Evolutionary conservation across 768 basidiomycete species (phyloP), one percentile per base, ranked within the genome.

Genomic region (Strobilomyces confusus): DNA sequence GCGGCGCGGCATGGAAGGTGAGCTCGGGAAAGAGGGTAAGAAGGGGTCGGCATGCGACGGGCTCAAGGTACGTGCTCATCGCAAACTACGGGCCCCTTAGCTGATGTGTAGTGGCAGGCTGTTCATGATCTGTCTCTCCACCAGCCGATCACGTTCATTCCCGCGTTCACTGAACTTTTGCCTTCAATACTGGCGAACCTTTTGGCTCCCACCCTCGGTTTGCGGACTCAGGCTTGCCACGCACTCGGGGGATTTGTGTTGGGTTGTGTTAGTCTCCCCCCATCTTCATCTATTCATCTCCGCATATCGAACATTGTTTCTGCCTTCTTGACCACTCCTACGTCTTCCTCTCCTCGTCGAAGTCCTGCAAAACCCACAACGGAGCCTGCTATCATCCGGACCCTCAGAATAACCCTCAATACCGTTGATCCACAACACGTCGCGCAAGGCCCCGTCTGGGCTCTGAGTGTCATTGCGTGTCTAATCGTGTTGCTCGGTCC

Each of bases 21-120:
- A 92, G 57, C 79, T 92, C 14, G 91, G 91, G 6, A 89, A 89
- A 65, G 91, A 93, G 66, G 91, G 91, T 11, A 92, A 92, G 74
- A 92, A 90, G 62, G 91, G 91, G 0, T 82, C 90, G 5, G 79
- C 77, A 2, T 86, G 79, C 32, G 90, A 93, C 66, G 88, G 87
- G 20, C 75, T 91, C 43, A 89, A 84, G 79, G 90, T 86, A 64
- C 59, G 69, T 65, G 17, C 40, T 38, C 34, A 32, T 23, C 56
- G 49, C 56, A 44, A 51, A 38, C 25, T 25, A 41, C 51, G 15
- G 41, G 26, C 42, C 48, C 44, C 29, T 46, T 55, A 7, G 37
- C 66, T 58, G 30, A 62, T 44, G 48, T n/a, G 12, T 47, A 13
- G n/a, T 42, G 41, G 12, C 50, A 90, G 89, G 89, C 88, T 5